Conservation (phyloP, 2,329 filamentous ascomycete species). For the Cercospora nicotianae region DNA sequence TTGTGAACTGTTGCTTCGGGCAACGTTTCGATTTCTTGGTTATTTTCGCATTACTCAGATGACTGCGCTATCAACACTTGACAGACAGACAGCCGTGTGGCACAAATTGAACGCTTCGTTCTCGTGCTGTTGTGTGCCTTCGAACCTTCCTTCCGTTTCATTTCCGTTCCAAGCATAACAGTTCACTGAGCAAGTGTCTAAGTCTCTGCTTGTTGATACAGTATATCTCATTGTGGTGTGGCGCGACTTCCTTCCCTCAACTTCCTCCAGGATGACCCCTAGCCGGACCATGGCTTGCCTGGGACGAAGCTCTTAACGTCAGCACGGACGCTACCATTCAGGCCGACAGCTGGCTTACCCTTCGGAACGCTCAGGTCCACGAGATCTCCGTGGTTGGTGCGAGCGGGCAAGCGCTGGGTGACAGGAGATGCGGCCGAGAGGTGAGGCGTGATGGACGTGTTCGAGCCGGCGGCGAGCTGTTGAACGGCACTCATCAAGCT, state of each 20-base stretch:
- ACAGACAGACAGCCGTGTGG: not conserved
- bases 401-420: conserved; percentile 25
- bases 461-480: conserved; percentile 22
- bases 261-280: conserved; percentile 18
- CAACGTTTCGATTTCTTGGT: not conserved
- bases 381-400: conserved; percentile 22
- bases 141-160: too few species aligned
- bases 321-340: conserved; percentile 13
- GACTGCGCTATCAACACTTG: not conserved
- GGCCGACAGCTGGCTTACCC: conserved; percentile 19
- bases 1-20: too few species aligned
- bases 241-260: not conserved
- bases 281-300: conserved; percentile 21
- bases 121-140: not conserved
- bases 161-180: not conserved
- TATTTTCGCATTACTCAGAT: not conserved
- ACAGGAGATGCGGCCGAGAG: not conserved
- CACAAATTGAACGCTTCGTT: not conserved
- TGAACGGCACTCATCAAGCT: conserved; percentile 27
- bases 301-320: conserved; percentile 20
- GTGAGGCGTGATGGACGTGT: not conserved
- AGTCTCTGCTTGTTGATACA: not conserved
- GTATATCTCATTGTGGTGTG: not conserved
- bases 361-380: conserved; percentile 30
- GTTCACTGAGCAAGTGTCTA: not conserved